phyloP scores from a whole-genome alignment of 176 grass and related monocot genomes.

The Paspalum vaginatum region DNA sequence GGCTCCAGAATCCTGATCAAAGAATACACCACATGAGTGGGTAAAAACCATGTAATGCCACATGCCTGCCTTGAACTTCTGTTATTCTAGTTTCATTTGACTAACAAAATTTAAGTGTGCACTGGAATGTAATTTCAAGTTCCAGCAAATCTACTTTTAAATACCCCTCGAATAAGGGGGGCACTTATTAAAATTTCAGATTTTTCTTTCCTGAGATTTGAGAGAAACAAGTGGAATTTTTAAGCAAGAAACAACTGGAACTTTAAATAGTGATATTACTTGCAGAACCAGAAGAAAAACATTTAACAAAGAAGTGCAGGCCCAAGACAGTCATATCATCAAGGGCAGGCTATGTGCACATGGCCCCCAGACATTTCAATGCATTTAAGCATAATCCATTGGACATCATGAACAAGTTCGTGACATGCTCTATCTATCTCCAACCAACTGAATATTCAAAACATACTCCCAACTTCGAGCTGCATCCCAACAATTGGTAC shows the following conservation, averaged over 20 bases:
- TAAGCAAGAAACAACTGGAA: neutral
- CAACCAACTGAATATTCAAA: constrained; percentile 26
- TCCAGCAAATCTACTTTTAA: constrained; percentile 18
- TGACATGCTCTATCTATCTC: constrained; percentile 21
- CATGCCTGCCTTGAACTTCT: neutral
- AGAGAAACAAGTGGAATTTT: constrained; percentile 4
- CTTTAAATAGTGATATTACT: constrained; percentile 25
- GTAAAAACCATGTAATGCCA: constrained; percentile 1
- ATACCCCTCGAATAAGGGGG: constrained; percentile 1
- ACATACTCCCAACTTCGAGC: constrained; percentile 18
- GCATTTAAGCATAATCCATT: constrained; percentile 29
- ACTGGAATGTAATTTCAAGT: constrained; percentile 24
- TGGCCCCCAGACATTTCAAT: constrained; percentile 28
- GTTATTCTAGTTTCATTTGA: constrained; percentile 16
- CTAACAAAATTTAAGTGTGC: constrained; percentile 16
- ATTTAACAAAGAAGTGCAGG: neutral
- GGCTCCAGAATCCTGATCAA: neutral
- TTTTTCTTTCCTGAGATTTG: neutral
- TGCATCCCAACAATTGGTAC: constrained; percentile 1
- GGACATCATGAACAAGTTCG: neutral
- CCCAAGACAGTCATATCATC: constrained; percentile 16
- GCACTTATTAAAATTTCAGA: neutral
- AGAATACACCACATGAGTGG: neutral
- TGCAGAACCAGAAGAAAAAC: neutral
- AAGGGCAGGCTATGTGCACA: constrained; percentile 18